Percentiles rank a stretch among this genome's conserved stretches.
Evolutionary conservation across 257 asterid genomes (phyloP).

Genomic region (Solanum boliviense): DNA sequence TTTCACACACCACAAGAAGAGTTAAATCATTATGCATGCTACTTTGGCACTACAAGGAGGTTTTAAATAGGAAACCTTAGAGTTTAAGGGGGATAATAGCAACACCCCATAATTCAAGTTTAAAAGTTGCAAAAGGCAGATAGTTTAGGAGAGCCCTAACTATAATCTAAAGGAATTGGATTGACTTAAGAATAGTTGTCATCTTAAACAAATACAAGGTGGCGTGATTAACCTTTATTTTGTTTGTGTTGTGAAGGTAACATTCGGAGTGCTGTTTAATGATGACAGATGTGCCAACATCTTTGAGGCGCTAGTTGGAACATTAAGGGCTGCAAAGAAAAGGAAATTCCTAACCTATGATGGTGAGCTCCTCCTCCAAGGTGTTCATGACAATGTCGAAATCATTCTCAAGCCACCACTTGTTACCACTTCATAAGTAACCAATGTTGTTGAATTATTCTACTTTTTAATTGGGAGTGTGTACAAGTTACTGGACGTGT

Average conservation of each 20-base stretch:
- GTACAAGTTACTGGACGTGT: neutral
- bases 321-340: slow-evolving; percentile 89
- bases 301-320: slow-evolving; percentile 95
- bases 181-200: neutral
- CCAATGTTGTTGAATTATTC: neutral
- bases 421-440: slow-evolving; percentile 5
- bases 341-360: slow-evolving; percentile 73
- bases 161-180: neutral
- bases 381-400: slow-evolving; percentile 90
- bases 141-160: neutral
- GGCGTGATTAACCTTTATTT: neutral
- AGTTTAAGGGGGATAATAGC: neutral
- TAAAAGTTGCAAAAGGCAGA: neutral
- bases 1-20: neutral
- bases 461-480: neutral
- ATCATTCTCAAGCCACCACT: slow-evolving; percentile 53
- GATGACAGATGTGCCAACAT: slow-evolving; percentile 94
- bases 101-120: neutral
- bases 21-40: neutral
- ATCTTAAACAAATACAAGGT: neutral
- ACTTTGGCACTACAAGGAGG: neutral
- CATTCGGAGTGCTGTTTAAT: slow-evolving; percentile 76
- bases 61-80: neutral
- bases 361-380: slow-evolving; percentile 88
- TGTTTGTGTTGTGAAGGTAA: slow-evolving; percentile 48